Evolutionary conservation across 2,329 filamentous ascomycete species (phyloP).

Genomic region (Calonectria multiphialidica): DNA sequence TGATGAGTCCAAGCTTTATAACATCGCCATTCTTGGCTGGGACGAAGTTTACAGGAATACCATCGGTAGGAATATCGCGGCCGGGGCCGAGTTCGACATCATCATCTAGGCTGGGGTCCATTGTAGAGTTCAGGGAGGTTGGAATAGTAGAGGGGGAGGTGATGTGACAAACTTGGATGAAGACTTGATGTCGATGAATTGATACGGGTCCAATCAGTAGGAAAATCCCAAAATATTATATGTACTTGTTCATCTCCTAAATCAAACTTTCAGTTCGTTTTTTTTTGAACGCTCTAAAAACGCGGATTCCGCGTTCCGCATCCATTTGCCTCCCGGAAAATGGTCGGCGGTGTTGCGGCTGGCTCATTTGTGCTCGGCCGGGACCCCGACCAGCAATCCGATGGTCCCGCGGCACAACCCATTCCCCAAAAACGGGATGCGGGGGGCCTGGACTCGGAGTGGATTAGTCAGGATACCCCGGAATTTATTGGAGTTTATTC

Average conservation of each 20-base stretch:
- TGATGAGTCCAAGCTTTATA: conserved; percentile 22
- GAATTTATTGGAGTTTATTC: too few relatives aligned
- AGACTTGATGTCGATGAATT: neutral
- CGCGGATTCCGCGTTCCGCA: neutral
- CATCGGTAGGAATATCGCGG: conserved; percentile 20
- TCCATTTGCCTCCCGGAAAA: neutral
- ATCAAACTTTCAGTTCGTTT: neutral
- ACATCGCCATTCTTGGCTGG: conserved; percentile 22
- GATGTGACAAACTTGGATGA: neutral
- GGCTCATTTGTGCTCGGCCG: neutral
- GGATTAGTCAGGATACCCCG: neutral
- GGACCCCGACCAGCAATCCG: neutral
- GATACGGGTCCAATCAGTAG: neutral
- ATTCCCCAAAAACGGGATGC: neutral
- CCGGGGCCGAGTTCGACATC: conserved; percentile 24
- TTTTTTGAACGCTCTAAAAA: neutral
- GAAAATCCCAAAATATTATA: neutral
- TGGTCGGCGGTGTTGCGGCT: neutral
- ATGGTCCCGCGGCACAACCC: neutral
- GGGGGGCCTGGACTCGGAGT: neutral
- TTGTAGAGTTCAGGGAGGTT: neutral
- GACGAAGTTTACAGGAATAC: conserved; percentile 22
- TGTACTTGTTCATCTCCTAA: neutral
- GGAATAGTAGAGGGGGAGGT: too few relatives aligned
- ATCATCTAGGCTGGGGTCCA: conserved; percentile 16